phyloP scores from a whole-genome alignment of 108 stramenopile species.

The Thalassiosira profunda region DNA sequence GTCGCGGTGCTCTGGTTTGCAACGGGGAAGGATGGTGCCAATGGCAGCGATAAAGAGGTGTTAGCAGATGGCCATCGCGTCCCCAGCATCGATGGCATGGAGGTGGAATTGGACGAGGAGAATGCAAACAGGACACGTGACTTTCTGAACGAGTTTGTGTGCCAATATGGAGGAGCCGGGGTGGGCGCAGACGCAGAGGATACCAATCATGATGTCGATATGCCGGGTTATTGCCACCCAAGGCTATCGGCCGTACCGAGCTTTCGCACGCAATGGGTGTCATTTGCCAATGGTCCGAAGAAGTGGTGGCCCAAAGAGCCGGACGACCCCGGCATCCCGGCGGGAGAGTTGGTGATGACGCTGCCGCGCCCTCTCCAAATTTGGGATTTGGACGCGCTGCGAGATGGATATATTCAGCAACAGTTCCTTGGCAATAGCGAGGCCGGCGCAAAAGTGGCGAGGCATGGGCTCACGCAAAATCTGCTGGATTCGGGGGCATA shows the following conservation, averaged over 20 bases:
- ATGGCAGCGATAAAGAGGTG: not conserved
- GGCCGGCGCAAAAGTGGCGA: constrained; percentile 17
- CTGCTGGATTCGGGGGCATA: constrained; percentile 68
- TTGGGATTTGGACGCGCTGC: constrained; percentile 86
- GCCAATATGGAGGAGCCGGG: constrained; percentile 29
- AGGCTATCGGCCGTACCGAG: constrained; percentile 30
- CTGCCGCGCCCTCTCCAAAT: constrained; percentile 78
- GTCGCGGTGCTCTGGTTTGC: not conserved
- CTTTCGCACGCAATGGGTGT: constrained; percentile 43
- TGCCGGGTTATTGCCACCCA: constrained; percentile 46
- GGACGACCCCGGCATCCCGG: constrained; percentile 27
- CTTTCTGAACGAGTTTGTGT: constrained; percentile 47
- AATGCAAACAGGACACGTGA: constrained; percentile 9
- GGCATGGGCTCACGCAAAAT: constrained; percentile 59
- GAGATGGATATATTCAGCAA: constrained; percentile 58
- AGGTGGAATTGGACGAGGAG: not conserved
- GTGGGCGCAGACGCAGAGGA: not conserved
- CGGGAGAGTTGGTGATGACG: constrained; percentile 56
- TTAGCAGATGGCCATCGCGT: not conserved
- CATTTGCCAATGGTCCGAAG: constrained; percentile 8
- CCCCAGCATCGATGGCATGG: not conserved
- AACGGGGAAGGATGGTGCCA: not conserved
- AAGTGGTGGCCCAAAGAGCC: constrained; percentile 1
- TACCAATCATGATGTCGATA: not conserved
- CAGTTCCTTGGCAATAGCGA: constrained; percentile 48